phyloP scores from a whole-genome alignment of 2,329 filamentous ascomycete genomes.

The Daldinia sp. region DNA sequence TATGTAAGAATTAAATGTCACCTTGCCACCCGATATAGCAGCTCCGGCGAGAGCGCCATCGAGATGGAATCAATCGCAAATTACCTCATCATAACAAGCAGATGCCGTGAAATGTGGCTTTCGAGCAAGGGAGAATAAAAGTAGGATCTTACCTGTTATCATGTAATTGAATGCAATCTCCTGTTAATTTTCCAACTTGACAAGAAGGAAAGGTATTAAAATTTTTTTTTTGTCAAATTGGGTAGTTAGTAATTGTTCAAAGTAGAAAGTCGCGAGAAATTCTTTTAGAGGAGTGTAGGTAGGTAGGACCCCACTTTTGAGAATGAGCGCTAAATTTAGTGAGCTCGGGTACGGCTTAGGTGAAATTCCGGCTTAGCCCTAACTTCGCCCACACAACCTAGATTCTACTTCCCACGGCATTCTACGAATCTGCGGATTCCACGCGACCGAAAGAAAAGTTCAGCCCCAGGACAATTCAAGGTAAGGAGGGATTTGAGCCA shows the following conservation, averaged over 20 bases:
- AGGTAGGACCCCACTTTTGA: background rate
- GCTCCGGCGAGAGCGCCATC: constrained; percentile 93
- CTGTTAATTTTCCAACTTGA: too few relatives aligned
- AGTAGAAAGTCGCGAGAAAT: background rate
- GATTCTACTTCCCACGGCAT: constrained; percentile 36
- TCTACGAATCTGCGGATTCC: too few relatives aligned
- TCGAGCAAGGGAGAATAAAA: constrained; percentile 21
- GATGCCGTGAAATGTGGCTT: background rate
- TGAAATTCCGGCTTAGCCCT: constrained; percentile 40
- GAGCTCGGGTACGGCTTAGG: constrained; percentile 24
- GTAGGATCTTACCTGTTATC: background rate
- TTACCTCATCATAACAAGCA: constrained; percentile 83
- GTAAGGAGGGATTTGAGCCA: constrained; percentile 40
- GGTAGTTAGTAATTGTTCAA: too few relatives aligned
- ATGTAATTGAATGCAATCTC: too few relatives aligned
- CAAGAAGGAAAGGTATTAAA: too few relatives aligned
- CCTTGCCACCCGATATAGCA: constrained; percentile 76
- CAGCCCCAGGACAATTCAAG: constrained; percentile 41
- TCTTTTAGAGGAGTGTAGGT: background rate
- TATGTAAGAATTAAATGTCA: constrained; percentile 99
- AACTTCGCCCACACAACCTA: constrained; percentile 39
- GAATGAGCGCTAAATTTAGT: background rate
- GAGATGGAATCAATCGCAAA: constrained; percentile 95
- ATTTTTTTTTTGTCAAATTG: too few relatives aligned
- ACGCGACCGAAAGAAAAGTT: constrained; percentile 34